Evolutionary conservation across 148 eudicot species (phyloP).

Genomic region (Amaranthus palmeri): DNA sequence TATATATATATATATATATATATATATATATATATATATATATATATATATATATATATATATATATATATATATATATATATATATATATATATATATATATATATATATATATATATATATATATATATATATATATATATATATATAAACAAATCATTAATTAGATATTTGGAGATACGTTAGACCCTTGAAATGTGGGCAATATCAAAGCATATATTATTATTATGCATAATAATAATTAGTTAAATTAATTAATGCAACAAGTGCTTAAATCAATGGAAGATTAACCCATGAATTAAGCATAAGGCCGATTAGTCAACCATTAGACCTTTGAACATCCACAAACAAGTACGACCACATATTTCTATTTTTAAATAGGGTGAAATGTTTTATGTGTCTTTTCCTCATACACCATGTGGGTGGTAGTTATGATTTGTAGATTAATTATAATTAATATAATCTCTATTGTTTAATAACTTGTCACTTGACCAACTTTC

Average conservation of each 20-base stretch:
- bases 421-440: conserved; percentile 1
- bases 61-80: too few species aligned
- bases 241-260: not conserved
- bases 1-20: too few species aligned
- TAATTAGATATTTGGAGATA: not conserved
- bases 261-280: not conserved
- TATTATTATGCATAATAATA: not conserved
- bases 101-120: too few species aligned
- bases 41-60: too few species aligned
- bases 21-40: too few species aligned
- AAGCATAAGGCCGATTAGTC: not conserved
- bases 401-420: conserved; percentile 5
- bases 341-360: conserved; percentile 1
- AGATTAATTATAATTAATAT: not conserved
- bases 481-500: too few species aligned
- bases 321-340: conserved; percentile 3
- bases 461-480: too few species aligned
- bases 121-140: too few species aligned
- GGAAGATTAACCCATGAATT: not conserved
- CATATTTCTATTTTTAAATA: not conserved
- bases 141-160: not conserved
- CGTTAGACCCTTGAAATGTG: not conserved
- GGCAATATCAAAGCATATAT: not conserved
- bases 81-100: too few species aligned
- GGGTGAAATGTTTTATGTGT: not conserved